These are phyloP conservation scores for Ramaria rubella DNA, from an alignment of 768 basidiomycete species.

Conservation along the genomic window DNA sequence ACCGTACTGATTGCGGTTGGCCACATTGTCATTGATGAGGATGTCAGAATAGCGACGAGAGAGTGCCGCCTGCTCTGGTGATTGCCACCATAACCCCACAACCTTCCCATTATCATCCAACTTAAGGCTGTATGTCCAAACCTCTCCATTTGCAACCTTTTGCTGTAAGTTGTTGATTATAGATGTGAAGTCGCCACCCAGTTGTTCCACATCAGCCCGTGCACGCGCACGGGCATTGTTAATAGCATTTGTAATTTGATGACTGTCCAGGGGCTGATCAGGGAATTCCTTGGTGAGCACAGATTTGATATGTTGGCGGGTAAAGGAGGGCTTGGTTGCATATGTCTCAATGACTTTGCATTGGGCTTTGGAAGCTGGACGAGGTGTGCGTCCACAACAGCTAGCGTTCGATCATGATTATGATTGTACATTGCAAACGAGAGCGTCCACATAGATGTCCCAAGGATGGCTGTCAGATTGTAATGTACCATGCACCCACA, in stretches of 20 bases:
- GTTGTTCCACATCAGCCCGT: neutral
- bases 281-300: constrained; percentile 8
- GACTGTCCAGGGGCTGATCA: neutral
- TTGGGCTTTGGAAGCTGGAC: constrained; percentile 9
- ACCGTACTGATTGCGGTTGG: constrained; percentile 3
- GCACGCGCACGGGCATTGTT: neutral
- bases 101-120: constrained; percentile 17
- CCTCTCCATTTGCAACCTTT: neutral
- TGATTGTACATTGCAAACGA: constrained; percentile 15
- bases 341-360: neutral
- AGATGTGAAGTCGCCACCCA: constrained; percentile 5
- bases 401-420: constrained; percentile 16
- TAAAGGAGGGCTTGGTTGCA: constrained; percentile 16
- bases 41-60: neutral
- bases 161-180: neutral
- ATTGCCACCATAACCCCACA: neutral
- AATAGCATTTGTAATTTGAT: constrained; percentile 3
- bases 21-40: constrained; percentile 4
- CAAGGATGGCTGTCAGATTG: too few relatives aligned
- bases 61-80: neutral
- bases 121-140: constrained; percentile 12
- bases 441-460: too few relatives aligned
- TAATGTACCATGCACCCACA: constrained; percentile 21
- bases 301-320: constrained; percentile 10
- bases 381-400: constrained; percentile 12